These are phyloP conservation scores for Fusarium sp. DNA, from an alignment of 2,329 filamentous ascomycete species.

Conservation along the genomic window DNA sequence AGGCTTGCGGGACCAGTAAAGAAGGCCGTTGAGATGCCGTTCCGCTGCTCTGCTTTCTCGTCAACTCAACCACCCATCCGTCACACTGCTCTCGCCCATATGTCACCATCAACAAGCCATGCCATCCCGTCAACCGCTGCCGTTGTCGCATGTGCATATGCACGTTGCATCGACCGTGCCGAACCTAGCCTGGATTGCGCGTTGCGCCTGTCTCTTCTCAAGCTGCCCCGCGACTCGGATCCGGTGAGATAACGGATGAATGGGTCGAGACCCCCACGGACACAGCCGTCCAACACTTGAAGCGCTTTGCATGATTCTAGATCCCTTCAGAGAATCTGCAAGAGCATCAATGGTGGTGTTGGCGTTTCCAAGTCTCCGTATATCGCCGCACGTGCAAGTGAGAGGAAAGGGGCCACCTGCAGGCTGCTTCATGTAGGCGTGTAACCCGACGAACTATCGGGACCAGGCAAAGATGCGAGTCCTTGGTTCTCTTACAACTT, in stretches of 20 bases:
- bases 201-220: neutral
- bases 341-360: neutral
- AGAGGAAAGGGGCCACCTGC: conserved; percentile 6
- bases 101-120: conserved; percentile 6
- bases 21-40: neutral
- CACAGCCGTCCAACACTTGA: neutral
- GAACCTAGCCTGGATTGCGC: conserved; percentile 27
- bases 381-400: conserved; percentile 1
- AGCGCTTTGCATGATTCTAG: conserved; percentile 9
- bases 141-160: conserved; percentile 20
- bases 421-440: neutral
- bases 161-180: conserved; percentile 8
- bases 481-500: neutral
- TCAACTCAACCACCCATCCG: conserved; percentile 25
- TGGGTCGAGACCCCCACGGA: conserved; percentile 15
- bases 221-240: conserved; percentile 8
- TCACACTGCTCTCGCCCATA: conserved; percentile 1
- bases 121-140: conserved; percentile 1
- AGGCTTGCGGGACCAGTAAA: conserved; percentile 2
- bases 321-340: neutral
- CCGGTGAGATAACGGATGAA: conserved; percentile 1
- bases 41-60: neutral
- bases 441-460: neutral
- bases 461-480: neutral
- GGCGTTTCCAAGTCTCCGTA: conserved; percentile 3